Percentiles rank a stretch among this genome's conserved stretches.
Conservation (phyloP, 805 yeast species). For the Candida pini region DNA sequence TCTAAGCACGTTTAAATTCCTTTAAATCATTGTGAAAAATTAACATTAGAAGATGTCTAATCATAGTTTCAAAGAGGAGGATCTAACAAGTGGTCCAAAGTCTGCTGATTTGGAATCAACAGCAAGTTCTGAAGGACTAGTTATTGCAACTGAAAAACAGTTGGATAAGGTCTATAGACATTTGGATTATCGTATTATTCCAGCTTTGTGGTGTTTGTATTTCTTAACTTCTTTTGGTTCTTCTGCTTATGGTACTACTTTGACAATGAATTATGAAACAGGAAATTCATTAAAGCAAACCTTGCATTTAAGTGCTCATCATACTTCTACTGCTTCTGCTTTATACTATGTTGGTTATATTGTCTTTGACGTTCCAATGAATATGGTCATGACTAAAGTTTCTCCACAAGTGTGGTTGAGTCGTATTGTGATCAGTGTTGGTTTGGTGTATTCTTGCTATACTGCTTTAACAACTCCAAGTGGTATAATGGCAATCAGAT, state of each 20-base stretch:
- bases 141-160: conserved; percentile 8
- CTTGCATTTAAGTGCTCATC: conserved; percentile 46
- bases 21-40: no score
- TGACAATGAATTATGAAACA: conserved; percentile 65
- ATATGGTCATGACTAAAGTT: conserved; percentile 72
- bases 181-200: conserved; percentile 67
- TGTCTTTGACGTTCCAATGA: conserved; percentile 84
- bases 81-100: no score
- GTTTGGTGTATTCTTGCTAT: conserved; percentile 72
- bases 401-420: conserved; percentile 85
- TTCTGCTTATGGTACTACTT: conserved; percentile 69
- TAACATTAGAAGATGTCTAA: no score
- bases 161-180: conserved; percentile 54
- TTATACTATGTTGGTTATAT: conserved; percentile 79
- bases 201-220: conserved; percentile 76
- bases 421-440: conserved; percentile 71
- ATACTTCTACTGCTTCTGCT: conserved; percentile 71
- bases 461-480: conserved; percentile 47
- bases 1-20: no score
- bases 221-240: conserved; percentile 76
- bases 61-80: no score
- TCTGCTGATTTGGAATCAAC: no score
- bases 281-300: conserved; percentile 57
- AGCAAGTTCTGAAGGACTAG: not conserved
- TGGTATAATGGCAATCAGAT: conserved; percentile 67